Base-by-base conservation (phyloP, 345 rosid genomes). In the Camelina sativa region DNA sequence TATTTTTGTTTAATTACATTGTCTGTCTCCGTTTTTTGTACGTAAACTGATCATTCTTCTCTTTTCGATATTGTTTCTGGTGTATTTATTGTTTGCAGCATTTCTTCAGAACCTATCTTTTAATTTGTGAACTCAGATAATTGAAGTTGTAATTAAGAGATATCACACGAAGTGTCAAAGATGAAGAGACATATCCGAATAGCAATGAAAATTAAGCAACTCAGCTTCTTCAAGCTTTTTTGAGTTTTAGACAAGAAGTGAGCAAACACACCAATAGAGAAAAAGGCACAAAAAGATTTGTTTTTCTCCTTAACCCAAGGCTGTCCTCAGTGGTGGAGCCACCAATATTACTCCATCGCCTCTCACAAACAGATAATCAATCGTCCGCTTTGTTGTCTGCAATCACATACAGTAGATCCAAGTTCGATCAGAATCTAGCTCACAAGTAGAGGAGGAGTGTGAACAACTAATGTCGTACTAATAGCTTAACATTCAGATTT, bases 341-440 rank as follows among this genome's bases (percentile, higher is more conserved):
- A 96, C 99, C 85, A 96, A 85, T 70, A 96, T 96, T 75, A 96
- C 98, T 67, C 99, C 97, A 66, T 96, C 99, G 46, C 99, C 99
- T 82, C 99, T 85, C 48, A 96, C 99, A 80, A 96, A 96, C 16
- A 96, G 97, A 76, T 85, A 96, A 8, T 93, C 95, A 46, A 96
- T 86, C 0, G 77, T 92, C 15, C 98, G 94, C 82, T 77, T 91
- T 13, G 96, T 91, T 37, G 94, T 84, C 98, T 96, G 95, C 78
- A 83, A 81, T 17, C 37, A 51, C 7, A 79, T 51, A 72, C 2
- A 20, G 47, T 23, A 32, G n/a, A 37, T 6, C 35, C 6, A 17
- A 65, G 44, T 57, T 55, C 23, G 43, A 73, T n/a, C 17, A 57
- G 50, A 66, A 47, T 15, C 6, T 43, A 63, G 8, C 55, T 23